Percentiles rank a stretch among this genome's conserved stretches.
These are phyloP conservation scores for Omphalotus olearius DNA, from an alignment of 1,284 basidiomycete species.

Conservation along the genomic window DNA sequence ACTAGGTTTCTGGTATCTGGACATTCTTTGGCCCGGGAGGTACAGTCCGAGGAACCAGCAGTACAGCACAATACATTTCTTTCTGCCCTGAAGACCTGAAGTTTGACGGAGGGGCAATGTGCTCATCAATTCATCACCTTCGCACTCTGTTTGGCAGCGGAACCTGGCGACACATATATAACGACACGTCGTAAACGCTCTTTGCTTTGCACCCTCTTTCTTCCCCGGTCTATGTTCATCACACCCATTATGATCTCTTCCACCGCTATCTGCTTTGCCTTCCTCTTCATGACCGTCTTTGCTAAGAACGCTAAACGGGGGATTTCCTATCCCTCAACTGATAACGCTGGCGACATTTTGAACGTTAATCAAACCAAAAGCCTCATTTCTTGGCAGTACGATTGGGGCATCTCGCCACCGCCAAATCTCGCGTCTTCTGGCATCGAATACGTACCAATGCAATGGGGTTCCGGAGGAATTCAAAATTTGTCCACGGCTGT, in stretches of 20 bases:
- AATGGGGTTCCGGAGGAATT: conserved; percentile 40
- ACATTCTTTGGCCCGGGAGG: too few relatives aligned
- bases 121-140: too few relatives aligned
- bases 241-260: conserved; percentile 11
- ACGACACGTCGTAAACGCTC: too few relatives aligned
- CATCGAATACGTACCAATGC: conserved; percentile 45
- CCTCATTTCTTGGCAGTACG: conserved; percentile 42
- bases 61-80: too few relatives aligned
- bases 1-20: too few relatives aligned
- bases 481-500: conserved; percentile 34
- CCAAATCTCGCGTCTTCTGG: conserved; percentile 35
- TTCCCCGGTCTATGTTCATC: conserved; percentile 5
- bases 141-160: too few relatives aligned
- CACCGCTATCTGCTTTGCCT: conserved; percentile 4
- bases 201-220: not conserved
- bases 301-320: conserved; percentile 34
- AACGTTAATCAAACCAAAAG: conserved; percentile 41
- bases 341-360: conserved; percentile 34
- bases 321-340: conserved; percentile 35
- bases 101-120: too few relatives aligned
- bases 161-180: too few relatives aligned
- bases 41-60: too few relatives aligned
- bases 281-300: not conserved
- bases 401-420: conserved; percentile 39
- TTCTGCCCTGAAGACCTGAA: too few relatives aligned